Percentiles rank a stretch among this genome's conserved stretches.
Conservation (phyloP, 352 stramenopile species). For the Pythium myriotylum region DNA sequence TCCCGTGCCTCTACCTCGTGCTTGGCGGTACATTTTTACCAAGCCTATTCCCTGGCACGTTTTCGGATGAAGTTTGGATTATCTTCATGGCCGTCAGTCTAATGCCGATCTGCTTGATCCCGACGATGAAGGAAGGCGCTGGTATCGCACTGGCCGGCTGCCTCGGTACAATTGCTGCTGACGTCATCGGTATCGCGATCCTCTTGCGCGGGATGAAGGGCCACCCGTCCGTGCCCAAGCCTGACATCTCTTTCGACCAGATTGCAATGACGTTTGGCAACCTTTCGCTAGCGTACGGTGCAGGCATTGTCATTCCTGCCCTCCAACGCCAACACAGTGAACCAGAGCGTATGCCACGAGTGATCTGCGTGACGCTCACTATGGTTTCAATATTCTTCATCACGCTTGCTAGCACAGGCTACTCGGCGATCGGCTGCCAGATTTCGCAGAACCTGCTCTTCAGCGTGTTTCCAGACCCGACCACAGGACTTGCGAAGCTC, state of each 20-base stretch:
- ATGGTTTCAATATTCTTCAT: slow-evolving; percentile 41
- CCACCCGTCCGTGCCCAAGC: slow-evolving; percentile 13
- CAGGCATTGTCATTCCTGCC: slow-evolving; percentile 38
- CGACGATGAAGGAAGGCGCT: slow-evolving; percentile 37
- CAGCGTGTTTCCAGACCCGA: slow-evolving; percentile 8
- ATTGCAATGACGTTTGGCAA: slow-evolving; percentile 38
- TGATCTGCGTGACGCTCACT: slow-evolving; percentile 37
- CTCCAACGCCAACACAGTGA: slow-evolving; percentile 38
- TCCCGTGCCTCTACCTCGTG: slow-evolving; percentile 37
- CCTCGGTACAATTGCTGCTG: slow-evolving; percentile 34
- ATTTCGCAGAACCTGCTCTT: slow-evolving; percentile 43
- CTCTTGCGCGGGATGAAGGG: slow-evolving; percentile 31
- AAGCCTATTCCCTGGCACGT: slow-evolving; percentile 29
- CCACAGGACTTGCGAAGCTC: slow-evolving; percentile 17
- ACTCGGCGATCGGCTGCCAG: slow-evolving; percentile 33
- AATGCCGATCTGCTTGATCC: slow-evolving; percentile 33
- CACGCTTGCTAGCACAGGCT: slow-evolving; percentile 29
- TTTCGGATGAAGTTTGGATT: slow-evolving; percentile 31
- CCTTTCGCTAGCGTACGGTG: slow-evolving; percentile 38
- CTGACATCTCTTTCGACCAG: slow-evolving; percentile 31
- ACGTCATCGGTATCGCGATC: slow-evolving; percentile 30
- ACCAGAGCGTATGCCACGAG: slow-evolving; percentile 37
- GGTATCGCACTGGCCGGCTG: slow-evolving; percentile 31
- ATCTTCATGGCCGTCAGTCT: slow-evolving; percentile 34
- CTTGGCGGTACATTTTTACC: slow-evolving; percentile 31